Conservation (phyloP, 495 filamentous ascomycete species). For the Talaromyces stipitatus region DNA sequence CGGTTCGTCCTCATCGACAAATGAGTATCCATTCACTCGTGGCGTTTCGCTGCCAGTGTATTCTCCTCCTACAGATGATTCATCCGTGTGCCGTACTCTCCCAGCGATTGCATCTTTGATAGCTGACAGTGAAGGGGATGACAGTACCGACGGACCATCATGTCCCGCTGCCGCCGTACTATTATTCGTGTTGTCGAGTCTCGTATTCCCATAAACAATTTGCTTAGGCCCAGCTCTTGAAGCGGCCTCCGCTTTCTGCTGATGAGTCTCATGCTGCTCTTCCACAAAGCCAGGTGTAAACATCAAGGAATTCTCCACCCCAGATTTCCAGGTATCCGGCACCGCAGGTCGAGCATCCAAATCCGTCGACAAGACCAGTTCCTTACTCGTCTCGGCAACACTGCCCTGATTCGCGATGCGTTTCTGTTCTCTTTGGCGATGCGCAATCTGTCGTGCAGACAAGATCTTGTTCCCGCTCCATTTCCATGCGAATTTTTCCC, state of each 20-base stretch:
- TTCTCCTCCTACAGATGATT: slow-evolving; percentile 50
- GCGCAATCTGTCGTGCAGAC: slow-evolving; percentile 74
- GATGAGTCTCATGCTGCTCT: slow-evolving; percentile 54
- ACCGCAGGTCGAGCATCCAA: slow-evolving; percentile 65
- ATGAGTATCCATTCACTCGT: slow-evolving; percentile 83
- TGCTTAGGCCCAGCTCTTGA: slow-evolving; percentile 68
- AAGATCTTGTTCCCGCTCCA: slow-evolving; percentile 86
- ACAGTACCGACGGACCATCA: slow-evolving; percentile 35
- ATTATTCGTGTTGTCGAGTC: slow-evolving; percentile 40
- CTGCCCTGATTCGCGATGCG: slow-evolving; percentile 44
- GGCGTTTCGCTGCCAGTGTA: slow-evolving; percentile 71
- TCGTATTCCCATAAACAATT: slow-evolving; percentile 79
- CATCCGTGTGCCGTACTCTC: slow-evolving; percentile 49
- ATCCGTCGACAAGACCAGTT: slow-evolving; percentile 48
- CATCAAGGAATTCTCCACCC: slow-evolving; percentile 81
- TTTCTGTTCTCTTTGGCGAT: slow-evolving; percentile 60
- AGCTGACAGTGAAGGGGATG: slow-evolving; percentile 77
- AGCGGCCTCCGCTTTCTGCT: slow-evolving; percentile 58
- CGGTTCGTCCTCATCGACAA: slow-evolving; percentile 78
- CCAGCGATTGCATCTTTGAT: slow-evolving; percentile 84
- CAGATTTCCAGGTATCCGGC: slow-evolving; percentile 67
- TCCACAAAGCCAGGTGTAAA: slow-evolving; percentile 67
- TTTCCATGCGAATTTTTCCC: slow-evolving; percentile 79
- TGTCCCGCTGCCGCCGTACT: slow-evolving; percentile 20
- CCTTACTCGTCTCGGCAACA: slow-evolving; percentile 39